Base-by-base conservation (phyloP, 2,329 filamentous ascomycete genomes). In the Cladophialophora exuberans region DNA sequence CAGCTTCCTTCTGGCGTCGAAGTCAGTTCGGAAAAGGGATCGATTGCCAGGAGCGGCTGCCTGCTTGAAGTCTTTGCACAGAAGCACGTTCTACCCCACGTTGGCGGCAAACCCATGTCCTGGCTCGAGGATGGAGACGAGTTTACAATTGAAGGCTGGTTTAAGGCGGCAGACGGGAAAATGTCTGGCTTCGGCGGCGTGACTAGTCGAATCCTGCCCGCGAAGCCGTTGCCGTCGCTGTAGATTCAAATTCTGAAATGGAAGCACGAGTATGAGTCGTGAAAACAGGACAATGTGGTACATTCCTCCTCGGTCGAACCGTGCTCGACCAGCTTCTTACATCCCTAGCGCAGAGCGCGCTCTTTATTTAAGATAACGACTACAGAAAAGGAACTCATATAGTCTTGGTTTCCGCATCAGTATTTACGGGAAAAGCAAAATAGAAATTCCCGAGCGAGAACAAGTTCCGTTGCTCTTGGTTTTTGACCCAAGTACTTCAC, bases 41-140 rank as follows among this genome's bases (percentile, higher is more conserved):
- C 30, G 11, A 33, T 33, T 79, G 54, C 76, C 78, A 17, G 73
- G 77, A n/a, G n/a, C 6, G 46, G 38, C 15, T 38, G 45, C 33
- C 11, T 15, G 20, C 36, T 41, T 17, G 36, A 41, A 41, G 36
- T 41, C 6, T 18, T 18, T 47, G 13, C 11, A 33, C 7, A 33
- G 10, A 17, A 33, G 30, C 41, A 33, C 4, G 13, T 48, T 13
- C 15, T 13, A 44, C 52, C 52, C 2, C 35, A 20, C 4, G 30
- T 55, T 4, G 39, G 22, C 25, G 52, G 45, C 7, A 25, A 44
- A 15, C 18, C 33, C 3, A 35, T 55, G 22, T 26, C 45, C 11
- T 55, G 44, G 44, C 26, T 55, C n/a, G 28, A 55, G 22, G 52
- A 55, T 28, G 52, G 52, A 4, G 52, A 55, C 28, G 30, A 17